Base-by-base conservation (phyloP, 805 yeast species). In the Wickerhamomyces rabaulensis region DNA sequence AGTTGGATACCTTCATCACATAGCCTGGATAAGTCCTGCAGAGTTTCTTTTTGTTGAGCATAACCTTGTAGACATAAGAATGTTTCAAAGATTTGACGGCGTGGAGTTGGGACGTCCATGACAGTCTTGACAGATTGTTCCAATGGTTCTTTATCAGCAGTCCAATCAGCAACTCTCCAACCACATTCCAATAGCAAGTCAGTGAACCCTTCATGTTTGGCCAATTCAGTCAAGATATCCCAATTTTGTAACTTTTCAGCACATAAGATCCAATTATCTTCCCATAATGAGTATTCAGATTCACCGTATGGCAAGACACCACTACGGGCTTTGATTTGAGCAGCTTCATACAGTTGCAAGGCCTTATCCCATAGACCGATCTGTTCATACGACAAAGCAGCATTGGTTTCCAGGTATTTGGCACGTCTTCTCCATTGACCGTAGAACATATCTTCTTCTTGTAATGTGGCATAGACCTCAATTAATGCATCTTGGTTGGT, bases 141-240 rank as follows among this genome's bases (percentile, higher is more conserved):
- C 35, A 94, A 70, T 0, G 98, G 94, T 53, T 92, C 98, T 52
- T 91, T 78, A 59, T 95, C 99, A 9, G 95, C 83, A 50, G 84
- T 84, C 99, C 99, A 94, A 60, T 94, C 98, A 8, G 99, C 97
- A 36, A 94, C 95, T 60, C 99, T 76, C 99, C 99, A 94, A 35
- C 98, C 99, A 75, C 99, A 95, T 64, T 94, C 99, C n/a, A 94
- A 71, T 22, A 95, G 69, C 53, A 94, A 72, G 60, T 94, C 99
- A 0, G 97, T 90, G 62, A 92, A 95, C 0, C 97, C 97, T 71
- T 95, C 99, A 60, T 95, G 98, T 57, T 92, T 90, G 3, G 99
- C 97, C 26, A 95, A 73, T 58, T 94, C 99, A 0, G 99, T 92
- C 49, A 94, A 71, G 41, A 94, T 84, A 61, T 94, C 99, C 99